Evolutionary conservation across 345 rosid species (phyloP), one percentile per base, ranked within the genome.

Genomic region (Cardamine resedifolia): DNA sequence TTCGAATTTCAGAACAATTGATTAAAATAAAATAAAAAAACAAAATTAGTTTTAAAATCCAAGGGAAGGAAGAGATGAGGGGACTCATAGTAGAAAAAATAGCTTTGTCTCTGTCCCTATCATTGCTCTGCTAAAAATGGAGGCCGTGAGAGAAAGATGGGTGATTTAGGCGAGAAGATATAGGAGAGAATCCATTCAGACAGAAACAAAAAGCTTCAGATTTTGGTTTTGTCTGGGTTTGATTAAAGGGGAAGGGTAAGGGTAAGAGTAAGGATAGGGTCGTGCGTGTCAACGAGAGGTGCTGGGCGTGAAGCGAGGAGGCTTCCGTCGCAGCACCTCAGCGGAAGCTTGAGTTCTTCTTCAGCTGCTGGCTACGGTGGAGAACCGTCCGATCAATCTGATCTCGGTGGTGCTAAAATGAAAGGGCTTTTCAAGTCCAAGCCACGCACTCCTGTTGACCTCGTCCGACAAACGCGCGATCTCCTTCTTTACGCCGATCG

Each of bases 391-490:
- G 80, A 77, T 64, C 72, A 50, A 4, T 77, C 71, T n/a, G 79
- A 71, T 64, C 49, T 41, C 81, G 65, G 71, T 47, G 73, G 71
- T 21, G 41, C 64, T 21, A 87, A 82, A 77, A 88, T 89, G 97
- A 94, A 94, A 75, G 91, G 96, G 0, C 82, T 90, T 23, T 91
- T 94, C 82, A 94, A 94, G 80, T 81, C 88, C 15, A 94, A 91
- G 82, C 91, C 96, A 10, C 95, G 96, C 1, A 91, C 97, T 57
- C 97, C 96, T 0, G 81, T 76, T 48, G 99, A 95, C 59, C 73
- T 87, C 70, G 96, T 95, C 33, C 86, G 91, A 9, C 97, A 94
- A 58, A 85, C 96, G 8, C 96, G 96, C 68, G 96, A 94, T 81
- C 91, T 94, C 60, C 96, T 94, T 41, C 80, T 81, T 58, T 89